Base-by-base conservation (phyloP, 805 yeast species). In the Saccharomycopsis lassenensis region DNA sequence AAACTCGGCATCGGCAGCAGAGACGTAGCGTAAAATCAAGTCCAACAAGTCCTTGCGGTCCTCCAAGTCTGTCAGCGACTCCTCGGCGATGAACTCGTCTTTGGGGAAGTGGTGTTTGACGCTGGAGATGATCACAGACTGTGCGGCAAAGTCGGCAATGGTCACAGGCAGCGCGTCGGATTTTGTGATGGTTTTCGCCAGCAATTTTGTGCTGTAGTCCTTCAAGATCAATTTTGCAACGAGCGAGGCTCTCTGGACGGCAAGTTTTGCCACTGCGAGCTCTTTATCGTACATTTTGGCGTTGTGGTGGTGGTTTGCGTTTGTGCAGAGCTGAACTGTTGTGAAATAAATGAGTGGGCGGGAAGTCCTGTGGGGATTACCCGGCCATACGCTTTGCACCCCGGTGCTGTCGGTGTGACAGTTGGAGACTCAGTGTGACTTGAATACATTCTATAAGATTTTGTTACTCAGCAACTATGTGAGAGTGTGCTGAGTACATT, bases 111-210 rank as follows among this genome's bases (percentile, higher is more conserved):
- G 80, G 36, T 70, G 56, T 50, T 71, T 67, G 40, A 91, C 71
- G 2, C 95, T 87, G 40, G 84, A 74, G 57, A 86, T 89, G 40
- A 91, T 76, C 30, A 89, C 72, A 0, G 95, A 95, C 52, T 91
- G 99, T 0, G 96, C 87, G 3, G 94, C 95, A 53, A 81, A 91
- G 56, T 91, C 99, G 12, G 97, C 98, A 38, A 83, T 65, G 1
- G 99, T 91, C 11, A 91, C 99, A 1, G 99, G 99, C 1, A 95
- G 84, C 44, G 76, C 74, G 55, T 89, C 99, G 27, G 71, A 69
- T 54, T 91, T 91, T 42, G 85, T 77, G 39, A 85, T 70, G 31
- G 83, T 65, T 17, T 81, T 44, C 59, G 65, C 41, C 57, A 56
- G 44, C 50, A 69, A 52, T 53, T 60, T 47, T 50, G 65, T 47